These are phyloP conservation scores for Carpinus viminea DNA, from an alignment of 306 rosid species.

Conservation along the genomic window DNA sequence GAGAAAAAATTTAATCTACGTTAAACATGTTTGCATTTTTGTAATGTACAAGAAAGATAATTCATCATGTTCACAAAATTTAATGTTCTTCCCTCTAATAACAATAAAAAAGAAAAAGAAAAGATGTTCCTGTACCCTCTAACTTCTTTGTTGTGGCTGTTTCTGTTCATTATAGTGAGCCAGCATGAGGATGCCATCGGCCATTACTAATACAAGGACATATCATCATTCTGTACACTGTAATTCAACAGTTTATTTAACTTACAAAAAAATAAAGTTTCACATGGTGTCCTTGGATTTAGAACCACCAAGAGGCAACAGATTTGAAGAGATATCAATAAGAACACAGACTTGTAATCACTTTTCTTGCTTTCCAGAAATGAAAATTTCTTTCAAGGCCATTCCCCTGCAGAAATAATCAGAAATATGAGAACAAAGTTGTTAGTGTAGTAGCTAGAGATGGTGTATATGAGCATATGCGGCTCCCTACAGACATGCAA, in stretches of 20 bases:
- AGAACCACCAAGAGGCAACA: conserved; percentile 11
- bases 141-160: not conserved
- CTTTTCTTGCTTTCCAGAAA: conserved; percentile 97
- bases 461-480: not conserved
- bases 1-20: not conserved
- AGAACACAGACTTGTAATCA: conserved; percentile 54
- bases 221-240: not conserved
- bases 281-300: conserved; percentile 14
- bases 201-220: not conserved
- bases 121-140: not conserved
- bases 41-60: not conserved
- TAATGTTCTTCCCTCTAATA: not conserved
- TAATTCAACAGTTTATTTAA: not conserved
- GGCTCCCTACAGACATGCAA: not conserved
- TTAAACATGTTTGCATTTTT: not conserved
- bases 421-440: not conserved
- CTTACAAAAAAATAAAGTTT: not conserved
- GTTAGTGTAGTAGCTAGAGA: not conserved
- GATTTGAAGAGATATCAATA: conserved; percentile 12
- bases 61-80: not conserved
- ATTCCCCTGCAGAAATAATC: conserved; percentile 48
- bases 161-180: conserved; percentile 8
- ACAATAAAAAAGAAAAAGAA: not conserved
- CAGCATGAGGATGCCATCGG: not conserved
- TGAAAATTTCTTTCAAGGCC: conserved; percentile 51